Conservation (phyloP, 1,139 yeast genomes). For the Lodderomyces metapsilosis region DNA sequence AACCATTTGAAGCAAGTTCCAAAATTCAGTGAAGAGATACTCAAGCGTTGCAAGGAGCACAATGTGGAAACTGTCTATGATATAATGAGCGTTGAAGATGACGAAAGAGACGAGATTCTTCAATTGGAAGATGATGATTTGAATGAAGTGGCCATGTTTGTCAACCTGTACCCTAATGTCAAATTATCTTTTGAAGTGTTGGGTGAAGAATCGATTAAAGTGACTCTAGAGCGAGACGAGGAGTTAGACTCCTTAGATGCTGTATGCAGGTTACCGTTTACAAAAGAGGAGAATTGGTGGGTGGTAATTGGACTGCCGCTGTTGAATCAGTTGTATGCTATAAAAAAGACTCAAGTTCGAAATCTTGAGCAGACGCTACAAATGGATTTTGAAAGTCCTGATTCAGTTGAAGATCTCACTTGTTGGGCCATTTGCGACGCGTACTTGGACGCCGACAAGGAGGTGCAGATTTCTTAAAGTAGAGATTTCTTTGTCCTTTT, state of each 20-base stretch:
- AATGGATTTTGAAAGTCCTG: slow-evolving; percentile 59
- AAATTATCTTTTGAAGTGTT: slow-evolving; percentile 59
- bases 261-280: slow-evolving; percentile 51
- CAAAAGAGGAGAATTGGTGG: slow-evolving; percentile 85
- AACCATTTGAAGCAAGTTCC: slow-evolving; percentile 84
- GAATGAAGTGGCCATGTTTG: slow-evolving; percentile 76
- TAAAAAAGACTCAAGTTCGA: slow-evolving; percentile 60
- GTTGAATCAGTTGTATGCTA: slow-evolving; percentile 65
- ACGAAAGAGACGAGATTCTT: slow-evolving; percentile 64
- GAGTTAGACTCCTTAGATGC: slow-evolving; percentile 68
- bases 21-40: slow-evolving; percentile 49
- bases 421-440: slow-evolving; percentile 92
- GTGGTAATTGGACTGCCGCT: slow-evolving; percentile 70
- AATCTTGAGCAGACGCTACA: slow-evolving; percentile 53
- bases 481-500: no score
- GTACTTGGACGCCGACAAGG: slow-evolving; percentile 88
- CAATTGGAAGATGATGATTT: slow-evolving; percentile 51
- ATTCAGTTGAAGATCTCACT: slow-evolving; percentile 56
- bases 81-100: slow-evolving; percentile 82
- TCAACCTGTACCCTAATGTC: slow-evolving; percentile 84
- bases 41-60: slow-evolving; percentile 55
- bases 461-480: slow-evolving; percentile 24
- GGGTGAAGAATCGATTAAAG: slow-evolving; percentile 21
- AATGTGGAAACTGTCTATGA: slow-evolving; percentile 76
- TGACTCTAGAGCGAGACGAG: slow-evolving; percentile 65